Conservation (phyloP, 2,329 filamentous ascomycete genomes). For the Cercospora sp. region DNA sequence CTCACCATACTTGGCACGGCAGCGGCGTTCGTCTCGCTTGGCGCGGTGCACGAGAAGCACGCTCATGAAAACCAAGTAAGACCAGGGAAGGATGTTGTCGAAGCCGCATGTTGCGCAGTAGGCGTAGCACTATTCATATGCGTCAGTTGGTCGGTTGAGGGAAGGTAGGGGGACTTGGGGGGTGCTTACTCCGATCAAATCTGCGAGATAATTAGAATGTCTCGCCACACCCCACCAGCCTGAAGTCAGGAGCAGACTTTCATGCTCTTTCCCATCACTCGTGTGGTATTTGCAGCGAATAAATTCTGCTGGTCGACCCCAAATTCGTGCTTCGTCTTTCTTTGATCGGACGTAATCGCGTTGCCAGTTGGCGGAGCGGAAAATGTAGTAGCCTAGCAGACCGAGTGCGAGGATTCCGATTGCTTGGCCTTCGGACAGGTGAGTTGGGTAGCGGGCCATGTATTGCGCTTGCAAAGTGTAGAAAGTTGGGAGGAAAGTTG, state of each 20-base stretch:
- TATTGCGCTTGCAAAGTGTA: constrained; percentile 30
- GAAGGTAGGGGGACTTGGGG: too few relatives aligned
- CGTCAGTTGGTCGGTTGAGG: too few relatives aligned
- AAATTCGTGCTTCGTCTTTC: constrained; percentile 22
- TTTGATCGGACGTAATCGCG: constrained; percentile 24
- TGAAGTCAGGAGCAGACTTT: constrained; percentile 23
- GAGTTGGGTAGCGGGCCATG: constrained; percentile 27
- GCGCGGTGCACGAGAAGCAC: constrained; percentile 22
- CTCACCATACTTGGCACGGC: constrained; percentile 26
- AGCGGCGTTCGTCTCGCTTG: constrained; percentile 24
- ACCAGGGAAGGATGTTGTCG: constrained; percentile 25
- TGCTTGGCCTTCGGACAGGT: constrained; percentile 20
- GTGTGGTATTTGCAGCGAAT: constrained; percentile 26
- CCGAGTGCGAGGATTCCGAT: constrained; percentile 20
- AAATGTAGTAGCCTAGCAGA: constrained; percentile 23
- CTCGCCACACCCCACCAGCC: constrained; percentile 29
- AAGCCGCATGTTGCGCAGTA: constrained; percentile 29
- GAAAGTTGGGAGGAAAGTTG: constrained; percentile 28
- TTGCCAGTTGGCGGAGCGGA: constrained; percentile 26
- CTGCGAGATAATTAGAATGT: constrained; percentile 29
- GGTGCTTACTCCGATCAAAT: constrained; percentile 25
- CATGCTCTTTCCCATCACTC: constrained; percentile 24
- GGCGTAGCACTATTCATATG: constrained; percentile 22
- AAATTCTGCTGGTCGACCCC: constrained; percentile 27
- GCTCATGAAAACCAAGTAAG: constrained; percentile 27